Evolutionary conservation across 805 yeast species (phyloP).

Genomic region (Zygosaccharomyces siamensis): DNA sequence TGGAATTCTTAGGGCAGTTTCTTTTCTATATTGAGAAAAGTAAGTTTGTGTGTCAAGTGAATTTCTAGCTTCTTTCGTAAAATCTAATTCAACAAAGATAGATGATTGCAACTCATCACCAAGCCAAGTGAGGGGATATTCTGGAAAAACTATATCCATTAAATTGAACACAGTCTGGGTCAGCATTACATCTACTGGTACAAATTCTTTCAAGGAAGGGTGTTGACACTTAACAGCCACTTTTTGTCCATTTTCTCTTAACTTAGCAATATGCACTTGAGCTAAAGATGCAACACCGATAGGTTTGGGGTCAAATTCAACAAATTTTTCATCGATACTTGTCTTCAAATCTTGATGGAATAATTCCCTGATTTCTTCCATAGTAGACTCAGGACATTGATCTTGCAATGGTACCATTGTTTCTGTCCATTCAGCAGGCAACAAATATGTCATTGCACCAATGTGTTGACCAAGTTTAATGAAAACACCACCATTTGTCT

Average conservation of each 20-base stretch:
- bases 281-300: constrained; percentile 96
- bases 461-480: constrained; percentile 95
- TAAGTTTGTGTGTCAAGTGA: constrained; percentile 65
- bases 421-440: constrained; percentile 92
- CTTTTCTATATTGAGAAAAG: constrained; percentile 48
- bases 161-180: constrained; percentile 71
- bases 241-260: constrained; percentile 53
- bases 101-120: constrained; percentile 87
- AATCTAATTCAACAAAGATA: constrained; percentile 87
- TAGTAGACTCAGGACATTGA: constrained; percentile 74
- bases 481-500: constrained; percentile 84
- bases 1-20: constrained; percentile 81
- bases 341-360: constrained; percentile 62
- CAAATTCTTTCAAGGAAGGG: constrained; percentile 79
- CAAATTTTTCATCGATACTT: constrained; percentile 57
- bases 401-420: constrained; percentile 93
- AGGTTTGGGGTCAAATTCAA: constrained; percentile 63
- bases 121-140: constrained; percentile 92
- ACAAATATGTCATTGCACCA: constrained; percentile 82
- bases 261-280: constrained; percentile 80
- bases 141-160: constrained; percentile 80
- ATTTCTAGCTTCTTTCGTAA: constrained; percentile 79
- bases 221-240: constrained; percentile 97
- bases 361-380: constrained; percentile 64
- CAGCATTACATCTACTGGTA: constrained; percentile 80